Conservation (phyloP, 768 basidiomycete species). For the Chalciporus piperatus region DNA sequence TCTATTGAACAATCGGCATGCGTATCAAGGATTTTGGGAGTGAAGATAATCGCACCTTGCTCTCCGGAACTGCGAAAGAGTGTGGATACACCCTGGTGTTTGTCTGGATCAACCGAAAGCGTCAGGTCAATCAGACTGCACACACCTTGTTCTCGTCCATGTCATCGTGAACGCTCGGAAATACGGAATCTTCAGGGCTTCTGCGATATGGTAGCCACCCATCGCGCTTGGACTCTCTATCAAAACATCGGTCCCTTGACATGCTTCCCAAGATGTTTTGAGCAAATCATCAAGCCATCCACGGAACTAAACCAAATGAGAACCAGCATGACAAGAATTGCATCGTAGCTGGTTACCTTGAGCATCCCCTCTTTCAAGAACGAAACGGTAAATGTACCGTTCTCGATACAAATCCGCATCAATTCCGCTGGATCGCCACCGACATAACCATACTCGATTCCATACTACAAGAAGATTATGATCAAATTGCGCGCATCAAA, state of each 20-base stretch:
- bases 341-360: conserved; percentile 52
- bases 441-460: conserved; percentile 93
- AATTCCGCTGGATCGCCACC: conserved; percentile 97
- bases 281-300: conserved; percentile 97
- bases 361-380: conserved; percentile 88
- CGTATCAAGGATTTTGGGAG: not conserved
- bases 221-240: conserved; percentile 97
- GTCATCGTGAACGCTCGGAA: conserved; percentile 98
- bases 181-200: conserved; percentile 90
- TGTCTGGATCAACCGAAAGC: not conserved
- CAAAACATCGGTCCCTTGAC: conserved; percentile 90
- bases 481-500: conserved; percentile 4
- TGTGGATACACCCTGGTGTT: conserved; percentile 84
- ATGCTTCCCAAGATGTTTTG: conserved; percentile 94
- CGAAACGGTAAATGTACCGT: conserved; percentile 94
- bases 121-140: not conserved
- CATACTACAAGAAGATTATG: conserved; percentile 53
- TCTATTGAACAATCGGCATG: conserved; percentile 44
- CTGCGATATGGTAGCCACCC: conserved; percentile 96
- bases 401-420: conserved; percentile 97
- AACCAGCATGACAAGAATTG: not conserved
- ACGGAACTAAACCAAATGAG: conserved; percentile 63
- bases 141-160: conserved; percentile 86
- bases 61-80: conserved; percentile 96
- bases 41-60: conserved; percentile 54